A percentile compares a stretch with the other conserved stretches of the same genome.
Conservation (phyloP, 495 filamentous ascomycete genomes). For the Trichocladium antarcticum region DNA sequence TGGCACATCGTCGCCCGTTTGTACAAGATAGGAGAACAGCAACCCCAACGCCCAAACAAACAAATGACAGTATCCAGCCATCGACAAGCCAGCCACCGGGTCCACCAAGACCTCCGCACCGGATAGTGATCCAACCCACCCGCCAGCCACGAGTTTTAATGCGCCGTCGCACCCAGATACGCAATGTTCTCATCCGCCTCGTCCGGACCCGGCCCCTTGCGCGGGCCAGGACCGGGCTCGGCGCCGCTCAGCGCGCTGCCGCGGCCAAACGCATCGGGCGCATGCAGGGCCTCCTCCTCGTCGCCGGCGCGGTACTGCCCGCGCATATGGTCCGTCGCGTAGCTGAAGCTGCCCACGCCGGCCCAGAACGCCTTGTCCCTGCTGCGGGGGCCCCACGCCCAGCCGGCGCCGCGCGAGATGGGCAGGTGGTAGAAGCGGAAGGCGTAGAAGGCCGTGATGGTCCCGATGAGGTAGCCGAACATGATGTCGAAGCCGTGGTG, state of each 20-base stretch:
- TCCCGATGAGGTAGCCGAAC: constrained; percentile 59
- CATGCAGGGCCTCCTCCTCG: constrained; percentile 25
- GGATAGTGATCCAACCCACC: neutral
- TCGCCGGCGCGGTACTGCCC: constrained; percentile 27
- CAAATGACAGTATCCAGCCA: neutral
- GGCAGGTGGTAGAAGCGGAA: constrained; percentile 55
- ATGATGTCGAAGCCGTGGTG: constrained; percentile 88
- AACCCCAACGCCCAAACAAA: neutral
- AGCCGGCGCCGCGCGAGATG: constrained; percentile 48
- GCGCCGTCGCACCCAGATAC: constrained; percentile 7
- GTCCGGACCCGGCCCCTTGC: constrained; percentile 10
- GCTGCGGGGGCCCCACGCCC: constrained; percentile 46
- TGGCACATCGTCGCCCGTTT: neutral
- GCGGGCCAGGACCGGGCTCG: neutral
- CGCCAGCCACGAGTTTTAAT: neutral
- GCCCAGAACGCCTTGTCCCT: constrained; percentile 47
- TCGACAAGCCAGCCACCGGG: neutral
- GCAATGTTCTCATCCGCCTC: constrained; percentile 5
- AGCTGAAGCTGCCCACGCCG: constrained; percentile 47
- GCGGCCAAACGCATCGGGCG: constrained; percentile 5
- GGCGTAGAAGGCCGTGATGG: constrained; percentile 35
- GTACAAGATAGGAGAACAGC: neutral
- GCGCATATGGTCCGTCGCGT: constrained; percentile 31
- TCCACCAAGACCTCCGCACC: neutral
- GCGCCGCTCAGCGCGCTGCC: constrained; percentile 12